Percentiles rank a stretch among this genome's conserved stretches.
Conservation (phyloP, 108 stramenopile species). For the Skeletonema menzelii region DNA sequence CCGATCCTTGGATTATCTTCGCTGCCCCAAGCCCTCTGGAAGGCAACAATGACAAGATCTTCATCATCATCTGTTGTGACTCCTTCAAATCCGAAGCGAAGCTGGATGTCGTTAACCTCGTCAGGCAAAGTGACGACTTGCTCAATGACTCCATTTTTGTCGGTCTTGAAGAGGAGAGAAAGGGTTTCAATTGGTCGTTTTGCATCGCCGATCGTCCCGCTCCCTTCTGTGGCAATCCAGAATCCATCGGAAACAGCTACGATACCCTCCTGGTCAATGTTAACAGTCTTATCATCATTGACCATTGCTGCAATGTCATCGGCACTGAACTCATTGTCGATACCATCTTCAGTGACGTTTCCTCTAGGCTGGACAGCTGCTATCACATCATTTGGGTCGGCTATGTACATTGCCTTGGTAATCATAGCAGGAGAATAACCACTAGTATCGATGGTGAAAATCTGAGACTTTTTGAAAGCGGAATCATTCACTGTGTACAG, state of each 20-base stretch:
- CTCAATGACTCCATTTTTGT: conserved; percentile 39
- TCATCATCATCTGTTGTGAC: conserved; percentile 47
- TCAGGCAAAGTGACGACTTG: conserved; percentile 57
- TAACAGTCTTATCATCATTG: conserved; percentile 69
- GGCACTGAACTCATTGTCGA: conserved; percentile 3
- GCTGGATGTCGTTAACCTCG: conserved; percentile 33
- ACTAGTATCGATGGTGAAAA: conserved; percentile 56
- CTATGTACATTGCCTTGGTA: conserved; percentile 28
- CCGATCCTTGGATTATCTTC: conserved; percentile 55
- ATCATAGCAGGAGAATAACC: conserved; percentile 23
- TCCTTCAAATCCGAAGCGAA: conserved; percentile 74
- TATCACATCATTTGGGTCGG: conserved; percentile 46
- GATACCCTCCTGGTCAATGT: conserved; percentile 77
- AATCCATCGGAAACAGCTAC: conserved; percentile 39
- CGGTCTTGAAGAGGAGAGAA: conserved; percentile 53
- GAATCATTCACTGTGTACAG: conserved; percentile 65
- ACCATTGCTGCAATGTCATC: conserved; percentile 30
- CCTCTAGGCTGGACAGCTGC: conserved; percentile 8
- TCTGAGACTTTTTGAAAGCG: conserved; percentile 52
- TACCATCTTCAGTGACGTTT: not conserved
- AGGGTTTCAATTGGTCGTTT: conserved; percentile 42
- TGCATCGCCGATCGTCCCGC: conserved; percentile 54
- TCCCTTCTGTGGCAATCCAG: conserved; percentile 73
- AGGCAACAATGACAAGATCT: conserved; percentile 54
- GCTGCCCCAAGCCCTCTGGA: conserved; percentile 51